Conservation (phyloP, 345 rosid species). For the Lepidium aucheri region DNA sequence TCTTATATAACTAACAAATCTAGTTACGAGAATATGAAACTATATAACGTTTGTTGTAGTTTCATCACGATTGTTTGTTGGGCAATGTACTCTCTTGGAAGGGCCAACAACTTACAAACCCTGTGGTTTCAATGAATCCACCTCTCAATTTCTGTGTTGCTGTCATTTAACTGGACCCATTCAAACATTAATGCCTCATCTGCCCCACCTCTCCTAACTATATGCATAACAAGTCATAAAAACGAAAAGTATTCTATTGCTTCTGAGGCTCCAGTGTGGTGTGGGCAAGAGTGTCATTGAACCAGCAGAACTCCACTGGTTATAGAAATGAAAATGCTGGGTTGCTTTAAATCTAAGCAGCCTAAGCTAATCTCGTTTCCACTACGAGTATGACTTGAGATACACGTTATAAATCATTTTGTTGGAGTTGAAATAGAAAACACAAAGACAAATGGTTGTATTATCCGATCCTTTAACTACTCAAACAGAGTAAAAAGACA, state of each 20-base stretch:
- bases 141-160: slow-evolving; percentile 12
- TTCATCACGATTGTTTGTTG: slow-evolving; percentile 19
- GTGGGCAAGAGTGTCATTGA: no score
- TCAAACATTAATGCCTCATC: slow-evolving; percentile 11
- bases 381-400: neutral
- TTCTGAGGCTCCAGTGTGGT: no score
- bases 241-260: neutral
- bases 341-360: neutral
- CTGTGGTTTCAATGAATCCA: slow-evolving; percentile 25
- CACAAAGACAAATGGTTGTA: neutral
- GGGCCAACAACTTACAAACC: slow-evolving; percentile 17
- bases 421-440: neutral
- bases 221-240: no score
- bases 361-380: neutral
- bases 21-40: neutral
- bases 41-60: neutral
- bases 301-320: no score
- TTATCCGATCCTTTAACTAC: neutral
- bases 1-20: neutral
- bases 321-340: no score
- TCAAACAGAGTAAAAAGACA: neutral
- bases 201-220: slow-evolving; percentile 2
- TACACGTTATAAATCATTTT: neutral
- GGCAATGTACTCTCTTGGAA: neutral
- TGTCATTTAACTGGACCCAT: neutral